phyloP scores from a whole-genome alignment of 2,329 filamentous ascomycete species.

The Blumeria graminis region DNA sequence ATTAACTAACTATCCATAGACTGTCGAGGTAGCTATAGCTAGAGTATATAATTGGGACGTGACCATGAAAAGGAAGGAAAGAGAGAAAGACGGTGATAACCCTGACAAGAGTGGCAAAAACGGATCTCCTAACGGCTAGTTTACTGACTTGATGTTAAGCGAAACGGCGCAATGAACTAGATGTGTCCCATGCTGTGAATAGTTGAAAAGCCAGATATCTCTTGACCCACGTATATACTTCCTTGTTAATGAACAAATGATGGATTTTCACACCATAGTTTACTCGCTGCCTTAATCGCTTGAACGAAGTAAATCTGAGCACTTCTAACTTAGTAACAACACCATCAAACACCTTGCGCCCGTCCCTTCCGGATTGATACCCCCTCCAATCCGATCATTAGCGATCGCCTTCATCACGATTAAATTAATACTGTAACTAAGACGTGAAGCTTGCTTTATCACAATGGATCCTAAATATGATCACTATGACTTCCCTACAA shows the following conservation, averaged over 20 bases:
- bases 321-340: too few relatives aligned
- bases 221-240: conserved; percentile 1
- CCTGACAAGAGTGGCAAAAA: conserved; percentile 14
- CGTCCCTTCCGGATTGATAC: too few relatives aligned
- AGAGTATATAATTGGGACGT: conserved; percentile 99
- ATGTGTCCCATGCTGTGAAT: background rate
- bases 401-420: too few relatives aligned
- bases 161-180: background rate
- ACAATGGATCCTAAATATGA: conserved; percentile 75
- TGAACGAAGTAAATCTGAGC: background rate
- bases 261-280: background rate
- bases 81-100: conserved; percentile 30
- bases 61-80: conserved; percentile 81
- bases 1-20: conserved; percentile 3
- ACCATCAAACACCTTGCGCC: too few relatives aligned
- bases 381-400: too few relatives aligned
- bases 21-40: conserved; percentile 84
- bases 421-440: too few relatives aligned
- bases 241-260: conserved; percentile 5
- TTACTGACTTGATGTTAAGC: background rate
- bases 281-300: background rate
- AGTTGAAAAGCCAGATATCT: background rate
- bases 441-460: background rate
- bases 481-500: conserved; percentile 78
- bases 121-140: conserved; percentile 14